Evolutionary conservation across 176 grass and related monocot genomes (phyloP), one percentile per base, ranked within the genome.

Genomic region (Cenchrus purpureus): DNA sequence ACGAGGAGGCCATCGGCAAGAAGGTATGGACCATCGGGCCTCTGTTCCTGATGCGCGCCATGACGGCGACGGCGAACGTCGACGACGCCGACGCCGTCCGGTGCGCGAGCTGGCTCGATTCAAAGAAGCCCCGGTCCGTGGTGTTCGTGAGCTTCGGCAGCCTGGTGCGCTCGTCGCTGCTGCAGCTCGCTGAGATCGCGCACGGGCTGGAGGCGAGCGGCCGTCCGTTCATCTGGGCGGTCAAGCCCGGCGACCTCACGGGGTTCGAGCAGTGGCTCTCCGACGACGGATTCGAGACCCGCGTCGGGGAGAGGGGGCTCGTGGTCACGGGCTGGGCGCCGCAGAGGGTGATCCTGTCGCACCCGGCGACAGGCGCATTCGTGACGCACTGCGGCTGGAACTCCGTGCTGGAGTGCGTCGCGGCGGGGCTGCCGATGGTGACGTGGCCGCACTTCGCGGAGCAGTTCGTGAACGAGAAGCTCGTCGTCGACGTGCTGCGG

Each of bases 101-200:
- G 84, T 66, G 86, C 76, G 12, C 34, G 58, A 10, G 53, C 6
- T 94, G 92, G 92, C 92, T 94, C 54, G 86, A 91, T 37, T 67
- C 70, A 15, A 91, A 51, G 74, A 42, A 87, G n/a, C 74, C 86
- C 4, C 28, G 43, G 16, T 91, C 91, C 13, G 86, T 92, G 5
- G 76, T 93, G 16, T 90, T 90, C 82, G 71, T 93, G 63, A 88
- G 88, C 13, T 95, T 92, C 54, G 93, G 93, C 31, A 95, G 90
- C 90, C 31, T 90, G 22, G n/a, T 76, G 20, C 79, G 79, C 58
- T 88, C 37, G 88, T 49, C 63, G 75, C 8, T 65, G 51, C 69
- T 4, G 0, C 37, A 40, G 37, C 37, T 40, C 37, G 37, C 0
- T 2, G 37, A 40, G 37, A 40, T 40, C n/a, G 37, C 37, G 0